phyloP scores from a whole-genome alignment of 176 grass and related monocot genomes.

The Elaeis guineensis region DNA sequence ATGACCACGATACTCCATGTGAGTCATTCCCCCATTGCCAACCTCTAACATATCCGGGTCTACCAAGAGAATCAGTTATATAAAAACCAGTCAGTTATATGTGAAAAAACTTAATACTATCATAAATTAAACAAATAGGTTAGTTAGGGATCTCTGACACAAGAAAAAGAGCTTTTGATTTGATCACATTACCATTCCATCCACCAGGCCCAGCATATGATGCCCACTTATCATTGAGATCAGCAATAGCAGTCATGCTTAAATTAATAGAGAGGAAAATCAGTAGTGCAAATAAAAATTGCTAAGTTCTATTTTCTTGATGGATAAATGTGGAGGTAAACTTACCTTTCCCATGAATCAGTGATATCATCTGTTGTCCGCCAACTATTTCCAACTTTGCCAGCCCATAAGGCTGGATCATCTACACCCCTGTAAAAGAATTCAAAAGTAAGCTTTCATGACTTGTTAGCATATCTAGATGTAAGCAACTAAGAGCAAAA shows the following conservation, averaged over 20 bases:
- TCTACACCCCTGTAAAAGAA: slow-evolving; percentile 62
- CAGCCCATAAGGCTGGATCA: slow-evolving; percentile 94
- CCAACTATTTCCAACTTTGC: slow-evolving; percentile 92
- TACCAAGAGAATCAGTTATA: slow-evolving; percentile 12
- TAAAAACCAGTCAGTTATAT: neutral
- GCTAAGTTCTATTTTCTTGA: neutral
- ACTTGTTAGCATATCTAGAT: neutral
- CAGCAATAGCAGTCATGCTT: slow-evolving; percentile 93
- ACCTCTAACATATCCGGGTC: slow-evolving; percentile 97
- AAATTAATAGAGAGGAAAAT: slow-evolving; percentile 29
- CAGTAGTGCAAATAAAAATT: slow-evolving; percentile 4
- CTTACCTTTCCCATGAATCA: slow-evolving; percentile 88
- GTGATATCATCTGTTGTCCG: slow-evolving; percentile 81
- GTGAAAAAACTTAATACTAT: neutral
- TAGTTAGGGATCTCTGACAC: too few relatives aligned
- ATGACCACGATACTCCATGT: slow-evolving; percentile 77
- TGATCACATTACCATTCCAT: slow-evolving; percentile 82
- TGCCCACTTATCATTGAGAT: slow-evolving; percentile 93
- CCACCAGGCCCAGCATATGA: slow-evolving; percentile 96
- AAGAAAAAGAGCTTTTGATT: too few relatives aligned
- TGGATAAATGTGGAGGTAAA: neutral
- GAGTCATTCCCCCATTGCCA: slow-evolving; percentile 80
- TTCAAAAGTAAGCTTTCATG: neutral
- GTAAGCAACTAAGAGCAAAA: neutral
- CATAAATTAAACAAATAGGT: neutral